Percentiles rank a stretch among this genome's conserved stretches.
Evolutionary conservation across 164 flowering plant species (phyloP).

Genomic region (Magnolia sinica): DNA sequence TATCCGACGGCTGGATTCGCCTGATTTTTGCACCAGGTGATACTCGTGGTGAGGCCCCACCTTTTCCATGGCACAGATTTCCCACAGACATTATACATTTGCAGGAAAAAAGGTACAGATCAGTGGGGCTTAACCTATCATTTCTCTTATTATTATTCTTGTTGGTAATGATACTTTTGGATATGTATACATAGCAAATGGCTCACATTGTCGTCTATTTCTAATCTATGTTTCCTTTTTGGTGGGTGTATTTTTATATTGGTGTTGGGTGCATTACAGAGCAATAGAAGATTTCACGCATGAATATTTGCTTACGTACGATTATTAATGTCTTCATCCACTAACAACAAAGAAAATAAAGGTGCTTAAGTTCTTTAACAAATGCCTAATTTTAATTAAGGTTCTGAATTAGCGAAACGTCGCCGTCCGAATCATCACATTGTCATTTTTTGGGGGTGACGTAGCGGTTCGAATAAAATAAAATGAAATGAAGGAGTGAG

Average conservation of each 20-base stretch:
- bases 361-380: constrained; percentile 19
- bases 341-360: constrained; percentile 34
- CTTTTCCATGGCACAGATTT: no score
- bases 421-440: not conserved
- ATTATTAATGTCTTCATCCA: constrained; percentile 32
- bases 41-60: no score
- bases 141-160: not conserved
- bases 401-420: not conserved
- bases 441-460: not conserved
- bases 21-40: no score
- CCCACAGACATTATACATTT: no score
- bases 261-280: constrained; percentile 24
- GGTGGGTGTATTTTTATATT: constrained; percentile 1
- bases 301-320: constrained; percentile 32
- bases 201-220: constrained; percentile 8
- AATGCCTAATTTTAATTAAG: constrained; percentile 7
- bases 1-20: no score
- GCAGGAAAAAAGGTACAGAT: no score
- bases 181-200: not conserved
- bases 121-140: not conserved
- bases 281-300: not conserved
- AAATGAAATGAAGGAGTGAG: not conserved
- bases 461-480: not conserved
- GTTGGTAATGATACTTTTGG: not conserved
- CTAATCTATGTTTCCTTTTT: constrained; percentile 9